Percentiles rank a stretch among this genome's conserved stretches.
These are phyloP conservation scores for Ascosphaera aggregata DNA, from an alignment of 2,329 filamentous ascomycete species.

Conservation along the genomic window DNA sequence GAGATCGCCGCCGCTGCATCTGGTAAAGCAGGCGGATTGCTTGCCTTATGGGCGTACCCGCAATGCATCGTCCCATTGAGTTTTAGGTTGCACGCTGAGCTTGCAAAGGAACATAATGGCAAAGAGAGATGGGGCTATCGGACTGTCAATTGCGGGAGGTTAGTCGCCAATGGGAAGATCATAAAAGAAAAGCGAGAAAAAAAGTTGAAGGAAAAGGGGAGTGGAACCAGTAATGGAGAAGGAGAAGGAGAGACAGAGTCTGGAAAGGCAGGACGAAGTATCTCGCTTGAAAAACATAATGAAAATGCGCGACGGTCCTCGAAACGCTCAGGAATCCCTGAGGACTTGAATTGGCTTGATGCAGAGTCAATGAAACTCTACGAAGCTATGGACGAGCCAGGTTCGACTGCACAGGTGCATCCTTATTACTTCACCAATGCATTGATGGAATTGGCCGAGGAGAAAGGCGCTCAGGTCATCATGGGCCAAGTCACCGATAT, in stretches of 20 bases:
- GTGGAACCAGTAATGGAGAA: conserved; percentile 9
- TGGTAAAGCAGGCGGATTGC: conserved; percentile 77
- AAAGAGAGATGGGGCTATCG: conserved; percentile 70
- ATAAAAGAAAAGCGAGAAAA: conserved; percentile 5
- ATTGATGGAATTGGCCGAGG: conserved; percentile 53
- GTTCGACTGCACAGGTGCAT: conserved; percentile 80
- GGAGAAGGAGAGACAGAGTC: conserved; percentile 9
- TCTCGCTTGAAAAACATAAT: conserved; percentile 28
- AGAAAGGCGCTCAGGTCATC: conserved; percentile 43
- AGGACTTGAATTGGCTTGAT: conserved; percentile 69
- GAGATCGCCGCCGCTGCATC: conserved; percentile 77
- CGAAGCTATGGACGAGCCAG: conserved; percentile 59
- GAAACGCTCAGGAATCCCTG: conserved; percentile 39
- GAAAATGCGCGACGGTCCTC: conserved; percentile 26
- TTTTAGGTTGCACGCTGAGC: conserved; percentile 57
- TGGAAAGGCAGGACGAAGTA: conserved; percentile 12
- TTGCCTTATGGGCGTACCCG: conserved; percentile 85
- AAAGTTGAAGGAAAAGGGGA: conserved; percentile 10
- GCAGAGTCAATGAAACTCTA: conserved; percentile 43
- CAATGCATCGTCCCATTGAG: conserved; percentile 62
- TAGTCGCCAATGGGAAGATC: conserved; percentile 26
- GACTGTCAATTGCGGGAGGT: conserved; percentile 46
- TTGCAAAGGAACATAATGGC: conserved; percentile 67
- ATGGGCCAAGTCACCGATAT: conserved; percentile 48
- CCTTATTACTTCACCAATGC: conserved; percentile 73